Evolutionary conservation across 108 stramenopile genomes (phyloP).

Genomic region (Cyclotella sp.): DNA sequence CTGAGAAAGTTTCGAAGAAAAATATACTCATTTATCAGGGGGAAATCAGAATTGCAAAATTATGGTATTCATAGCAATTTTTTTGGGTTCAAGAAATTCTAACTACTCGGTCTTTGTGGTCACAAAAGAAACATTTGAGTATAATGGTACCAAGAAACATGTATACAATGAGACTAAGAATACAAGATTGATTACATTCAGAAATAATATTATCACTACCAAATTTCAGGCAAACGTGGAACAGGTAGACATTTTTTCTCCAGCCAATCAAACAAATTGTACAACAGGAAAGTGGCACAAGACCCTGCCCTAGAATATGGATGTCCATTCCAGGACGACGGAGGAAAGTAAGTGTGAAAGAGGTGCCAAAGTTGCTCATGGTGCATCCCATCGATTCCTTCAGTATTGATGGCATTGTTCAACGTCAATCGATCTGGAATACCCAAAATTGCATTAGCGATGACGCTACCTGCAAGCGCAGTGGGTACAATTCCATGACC

Average conservation of each 20-base stretch:
- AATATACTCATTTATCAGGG: no score
- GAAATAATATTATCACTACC: conserved; percentile 12
- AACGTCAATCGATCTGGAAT: conserved; percentile 15
- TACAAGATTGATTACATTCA: no score
- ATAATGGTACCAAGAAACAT: no score
- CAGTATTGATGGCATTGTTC: background rate
- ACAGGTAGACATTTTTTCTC: conserved; percentile 43
- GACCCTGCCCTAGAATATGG: conserved; percentile 40
- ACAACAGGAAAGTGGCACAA: conserved; percentile 29
- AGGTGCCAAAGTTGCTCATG: conserved; percentile 39
- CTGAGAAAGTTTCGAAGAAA: no score
- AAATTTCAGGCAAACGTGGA: conserved; percentile 43
- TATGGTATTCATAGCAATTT: no score
- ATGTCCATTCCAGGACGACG: conserved; percentile 42
- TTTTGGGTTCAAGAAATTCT: no score
- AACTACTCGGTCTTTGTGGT: no score
- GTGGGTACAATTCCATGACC: conserved; percentile 52
- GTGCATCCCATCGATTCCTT: background rate
- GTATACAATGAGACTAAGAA: no score
- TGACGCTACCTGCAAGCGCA: conserved; percentile 39
- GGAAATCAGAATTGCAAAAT: no score
- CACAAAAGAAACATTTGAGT: no score
- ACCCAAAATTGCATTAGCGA: conserved; percentile 49
- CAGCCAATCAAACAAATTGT: conserved; percentile 45
- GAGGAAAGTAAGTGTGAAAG: conserved; percentile 48